Conservation (phyloP, 441 rosid species). For the Gossypium schwendimanii region DNA sequence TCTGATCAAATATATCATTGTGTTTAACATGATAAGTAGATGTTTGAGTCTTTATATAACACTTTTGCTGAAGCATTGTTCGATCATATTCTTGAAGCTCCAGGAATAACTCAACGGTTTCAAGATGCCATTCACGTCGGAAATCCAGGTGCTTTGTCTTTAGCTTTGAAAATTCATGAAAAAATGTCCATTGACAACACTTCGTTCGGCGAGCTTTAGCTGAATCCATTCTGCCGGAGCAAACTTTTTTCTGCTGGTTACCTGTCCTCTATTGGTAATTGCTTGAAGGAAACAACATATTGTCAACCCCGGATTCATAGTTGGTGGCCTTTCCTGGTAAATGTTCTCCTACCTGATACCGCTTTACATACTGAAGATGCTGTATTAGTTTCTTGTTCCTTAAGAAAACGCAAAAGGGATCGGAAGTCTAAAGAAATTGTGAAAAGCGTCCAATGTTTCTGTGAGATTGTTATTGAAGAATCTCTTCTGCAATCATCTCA, state of each 20-base stretch:
- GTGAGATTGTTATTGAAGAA: constrained; percentile 58
- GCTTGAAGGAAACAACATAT: constrained; percentile 73
- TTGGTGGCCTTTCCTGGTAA: constrained; percentile 67
- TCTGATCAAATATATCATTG: neutral
- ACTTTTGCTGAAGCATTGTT: constrained; percentile 62
- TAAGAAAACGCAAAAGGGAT: constrained; percentile 70
- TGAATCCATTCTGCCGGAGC: constrained; percentile 60
- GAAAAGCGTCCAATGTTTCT: constrained; percentile 49
- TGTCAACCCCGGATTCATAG: constrained; percentile 94
- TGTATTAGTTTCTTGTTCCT: constrained; percentile 46
- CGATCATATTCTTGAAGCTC: constrained; percentile 63
- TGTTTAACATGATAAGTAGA: neutral
- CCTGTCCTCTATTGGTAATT: constrained; percentile 52
- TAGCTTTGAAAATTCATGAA: constrained; percentile 67
- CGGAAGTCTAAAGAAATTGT: constrained; percentile 70
- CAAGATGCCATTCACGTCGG: constrained; percentile 57
- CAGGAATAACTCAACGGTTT: constrained; percentile 64
- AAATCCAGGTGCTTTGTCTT: constrained; percentile 86
- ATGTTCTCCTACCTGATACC: constrained; percentile 66
- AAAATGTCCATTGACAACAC: constrained; percentile 41
- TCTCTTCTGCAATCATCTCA: constrained; percentile 76
- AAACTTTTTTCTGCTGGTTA: constrained; percentile 62
- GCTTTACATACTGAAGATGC: constrained; percentile 64
- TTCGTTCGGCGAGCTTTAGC: constrained; percentile 55
- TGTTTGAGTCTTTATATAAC: constrained; percentile 17